phyloP scores from a whole-genome alignment of 257 asterid genomes.

The Lavandula angustifolia region DNA sequence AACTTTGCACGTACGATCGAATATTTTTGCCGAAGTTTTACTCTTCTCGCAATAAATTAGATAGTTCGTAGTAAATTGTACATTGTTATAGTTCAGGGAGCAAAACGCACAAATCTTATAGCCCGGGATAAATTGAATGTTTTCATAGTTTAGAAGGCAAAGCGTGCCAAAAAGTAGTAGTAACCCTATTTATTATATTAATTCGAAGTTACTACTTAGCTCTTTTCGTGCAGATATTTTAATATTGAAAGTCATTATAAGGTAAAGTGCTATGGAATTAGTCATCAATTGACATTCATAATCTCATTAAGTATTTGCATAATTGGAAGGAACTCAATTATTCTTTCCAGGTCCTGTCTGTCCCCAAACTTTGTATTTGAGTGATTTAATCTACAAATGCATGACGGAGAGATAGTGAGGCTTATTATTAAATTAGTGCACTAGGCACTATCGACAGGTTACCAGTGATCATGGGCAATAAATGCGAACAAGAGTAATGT shows the following conservation, averaged over 20 bases:
- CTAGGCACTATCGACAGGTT: background rate
- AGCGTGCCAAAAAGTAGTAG: too few relatives aligned
- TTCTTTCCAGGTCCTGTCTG: background rate
- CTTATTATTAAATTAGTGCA: background rate
- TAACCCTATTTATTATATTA: too few relatives aligned
- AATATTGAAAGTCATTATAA: background rate
- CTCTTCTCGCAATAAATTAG: too few relatives aligned
- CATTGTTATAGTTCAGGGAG: too few relatives aligned
- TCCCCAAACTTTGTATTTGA: background rate
- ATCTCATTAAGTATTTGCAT: background rate
- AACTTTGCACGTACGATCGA: too few relatives aligned
- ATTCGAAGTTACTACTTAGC: too few relatives aligned
- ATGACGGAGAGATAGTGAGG: background rate
- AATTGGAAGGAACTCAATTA: background rate
- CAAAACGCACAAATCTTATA: too few relatives aligned
- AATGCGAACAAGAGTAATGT: background rate
- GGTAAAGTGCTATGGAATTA: background rate
- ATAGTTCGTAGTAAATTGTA: too few relatives aligned
- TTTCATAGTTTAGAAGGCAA: too few relatives aligned
- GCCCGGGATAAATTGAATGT: too few relatives aligned
- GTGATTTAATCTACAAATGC: background rate
- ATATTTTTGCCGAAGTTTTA: too few relatives aligned
- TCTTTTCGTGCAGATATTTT: background rate
- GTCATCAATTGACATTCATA: background rate
- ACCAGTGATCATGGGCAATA: background rate